Conservation (phyloP, 2,329 filamentous ascomycete species). For the Xylariaceae sp. region DNA sequence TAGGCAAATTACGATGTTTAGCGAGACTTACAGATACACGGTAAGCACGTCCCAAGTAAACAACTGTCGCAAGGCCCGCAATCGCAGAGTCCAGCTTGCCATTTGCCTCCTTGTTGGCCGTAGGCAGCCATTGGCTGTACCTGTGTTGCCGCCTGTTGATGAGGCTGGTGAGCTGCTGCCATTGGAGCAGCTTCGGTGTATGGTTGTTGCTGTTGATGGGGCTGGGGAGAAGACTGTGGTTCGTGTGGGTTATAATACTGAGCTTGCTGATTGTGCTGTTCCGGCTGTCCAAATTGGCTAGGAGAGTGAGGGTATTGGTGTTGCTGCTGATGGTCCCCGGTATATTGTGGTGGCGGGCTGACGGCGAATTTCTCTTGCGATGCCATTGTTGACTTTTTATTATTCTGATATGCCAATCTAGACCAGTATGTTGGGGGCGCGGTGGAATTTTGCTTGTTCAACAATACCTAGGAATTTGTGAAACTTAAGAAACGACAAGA, state of each 20-base stretch:
- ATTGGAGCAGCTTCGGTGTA: constrained; percentile 10
- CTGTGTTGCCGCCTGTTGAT: constrained; percentile 2
- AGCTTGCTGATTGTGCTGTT: neutral
- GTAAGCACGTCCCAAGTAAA: constrained; percentile 28
- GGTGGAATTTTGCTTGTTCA: too few relatives aligned
- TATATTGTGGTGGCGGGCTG: neutral
- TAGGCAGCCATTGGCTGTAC: constrained; percentile 3
- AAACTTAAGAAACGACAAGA: too few relatives aligned
- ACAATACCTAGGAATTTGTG: too few relatives aligned
- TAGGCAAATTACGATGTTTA: neutral
- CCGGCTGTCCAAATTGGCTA: neutral
- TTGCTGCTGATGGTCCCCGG: constrained; percentile 4
- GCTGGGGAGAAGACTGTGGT: constrained; percentile 2
- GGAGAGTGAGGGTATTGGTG: neutral
- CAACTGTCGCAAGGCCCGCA: constrained; percentile 31
- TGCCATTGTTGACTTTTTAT: neutral
- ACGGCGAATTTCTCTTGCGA: constrained; percentile 3
- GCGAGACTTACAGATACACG: constrained; percentile 29
- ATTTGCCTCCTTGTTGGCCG: constrained; percentile 24
- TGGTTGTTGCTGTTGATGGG: constrained; percentile 6
- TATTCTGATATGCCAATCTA: too few relatives aligned
- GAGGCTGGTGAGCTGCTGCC: constrained; percentile 3
- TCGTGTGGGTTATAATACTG: neutral
- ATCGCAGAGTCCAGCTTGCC: constrained; percentile 30
- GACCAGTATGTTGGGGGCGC: too few relatives aligned